Evolutionary conservation across 2,329 filamentous ascomycete genomes (phyloP).

Genomic region (Sclerotinia glacialis): DNA sequence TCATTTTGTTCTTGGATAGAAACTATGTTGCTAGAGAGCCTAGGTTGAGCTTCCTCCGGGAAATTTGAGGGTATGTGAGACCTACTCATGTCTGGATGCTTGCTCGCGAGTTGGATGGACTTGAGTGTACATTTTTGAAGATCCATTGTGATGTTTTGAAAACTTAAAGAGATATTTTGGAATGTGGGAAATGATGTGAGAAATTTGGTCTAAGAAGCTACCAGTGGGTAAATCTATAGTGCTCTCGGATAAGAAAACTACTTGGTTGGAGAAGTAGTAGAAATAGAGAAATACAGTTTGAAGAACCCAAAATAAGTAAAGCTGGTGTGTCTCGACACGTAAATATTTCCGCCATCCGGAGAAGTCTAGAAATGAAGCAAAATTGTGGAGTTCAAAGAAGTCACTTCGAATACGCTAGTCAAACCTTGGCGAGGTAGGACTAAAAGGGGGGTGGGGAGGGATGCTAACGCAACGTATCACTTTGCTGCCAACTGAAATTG

Average conservation of each 20-base stretch:
- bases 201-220: too few species aligned
- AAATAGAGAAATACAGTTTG: not conserved
- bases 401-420: not conserved
- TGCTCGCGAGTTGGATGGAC: not conserved
- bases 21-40: not conserved
- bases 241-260: not conserved
- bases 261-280: not conserved
- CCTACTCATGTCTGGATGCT: not conserved
- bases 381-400: not conserved
- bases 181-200: rapidly evolving
- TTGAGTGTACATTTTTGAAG: not conserved
- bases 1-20: not conserved
- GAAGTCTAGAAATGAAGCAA: not conserved
- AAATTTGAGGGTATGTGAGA: not conserved
- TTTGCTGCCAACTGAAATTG: not conserved
- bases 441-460: not conserved
- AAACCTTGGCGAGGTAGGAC: not conserved
- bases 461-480: not conserved
- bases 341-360: not conserved
- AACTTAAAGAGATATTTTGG: not conserved
- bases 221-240: too few species aligned
- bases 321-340: not conserved
- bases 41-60: not conserved
- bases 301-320: not conserved
- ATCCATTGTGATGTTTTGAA: not conserved